Conservation (phyloP, 2,329 filamentous ascomycete genomes). For the Thelonectria blattea region DNA sequence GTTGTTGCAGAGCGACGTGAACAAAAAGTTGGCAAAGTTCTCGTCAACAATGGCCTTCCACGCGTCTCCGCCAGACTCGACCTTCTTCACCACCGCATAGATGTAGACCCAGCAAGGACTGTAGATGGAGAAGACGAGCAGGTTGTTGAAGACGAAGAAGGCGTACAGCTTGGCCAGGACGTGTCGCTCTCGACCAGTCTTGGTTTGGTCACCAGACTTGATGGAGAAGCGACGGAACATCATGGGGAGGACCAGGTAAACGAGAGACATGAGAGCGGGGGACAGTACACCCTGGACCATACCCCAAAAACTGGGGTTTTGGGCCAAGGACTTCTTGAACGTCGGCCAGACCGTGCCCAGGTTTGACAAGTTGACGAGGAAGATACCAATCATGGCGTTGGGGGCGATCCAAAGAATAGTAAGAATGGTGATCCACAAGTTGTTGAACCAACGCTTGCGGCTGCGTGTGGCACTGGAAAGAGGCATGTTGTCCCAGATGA, state of each 20-base stretch:
- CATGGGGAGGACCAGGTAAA: conserved; percentile 87
- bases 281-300: conserved; percentile 91
- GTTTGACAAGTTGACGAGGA: conserved; percentile 85
- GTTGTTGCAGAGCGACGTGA: conserved; percentile 78
- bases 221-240: conserved; percentile 89
- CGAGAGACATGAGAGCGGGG: conserved; percentile 83
- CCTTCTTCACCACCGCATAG: conserved; percentile 65
- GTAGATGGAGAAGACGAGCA: conserved; percentile 93
- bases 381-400: conserved; percentile 93
- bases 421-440: conserved; percentile 80
- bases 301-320: conserved; percentile 75
- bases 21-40: conserved; percentile 67
- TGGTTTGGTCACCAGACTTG: conserved; percentile 85
- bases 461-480: conserved; percentile 71
- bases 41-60: conserved; percentile 72
- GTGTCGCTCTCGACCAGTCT: conserved; percentile 89
- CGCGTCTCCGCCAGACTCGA: conserved; percentile 62
- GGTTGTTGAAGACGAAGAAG: conserved; percentile 98
- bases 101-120: conserved; percentile 80
- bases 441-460: conserved; percentile 78
- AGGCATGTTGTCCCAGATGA: conserved; percentile 95
- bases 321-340: conserved; percentile 70
- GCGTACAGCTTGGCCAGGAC: conserved; percentile 89
- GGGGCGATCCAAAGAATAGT: conserved; percentile 88
- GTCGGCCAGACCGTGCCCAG: conserved; percentile 78